Evolutionary conservation across 2,329 filamentous ascomycete species (phyloP), one percentile per base, ranked within the genome.

Genomic region (Aureobasidium subglaciale): DNA sequence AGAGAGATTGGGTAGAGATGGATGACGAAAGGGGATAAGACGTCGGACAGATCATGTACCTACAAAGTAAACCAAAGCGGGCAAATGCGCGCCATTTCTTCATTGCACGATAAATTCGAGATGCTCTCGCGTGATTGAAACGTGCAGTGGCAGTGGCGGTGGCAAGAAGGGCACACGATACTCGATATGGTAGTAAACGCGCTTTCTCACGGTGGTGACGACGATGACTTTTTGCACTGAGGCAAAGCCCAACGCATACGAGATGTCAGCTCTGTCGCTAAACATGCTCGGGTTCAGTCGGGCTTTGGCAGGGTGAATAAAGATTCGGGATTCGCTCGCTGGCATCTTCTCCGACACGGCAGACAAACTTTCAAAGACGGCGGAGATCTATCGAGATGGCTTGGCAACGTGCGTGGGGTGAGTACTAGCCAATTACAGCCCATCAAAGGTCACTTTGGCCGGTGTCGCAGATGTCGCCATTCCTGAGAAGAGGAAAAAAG

Each of bases 1-100:
- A 65, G 90, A 95, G 73, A 80, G 90, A 54, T 71, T 93, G 54
- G 90, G 90, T 0, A 79, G 90, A 59, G 84, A 87, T 41, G n/a
- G 29, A 37, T 62, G 55, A 42, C 24, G 20, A 15, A 9, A 32
- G 10, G 22, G 29, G 7, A 43, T 9, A 6, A 22, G 11, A 43
- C 29, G 18, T n/a, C 30, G 40, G 29, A 42, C 45, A 55, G 13
- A 57, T 18, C 27, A 27, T 24, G 27, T 32, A 30, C 35, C 30
- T 32, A 43, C 27, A 34, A 32, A 42, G 43, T 43, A 38, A 42
- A 32, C n/a, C 20, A 55, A 6, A 8, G 22, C 20, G 4, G 15
- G 7, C n/a, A 43, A 7, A n/a, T 3, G 5, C 46, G 20, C 10
- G 24, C 20, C 24, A n/a, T 9, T n/a, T n/a, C n/a, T n/a, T n/a